Conservation (phyloP, 2,329 filamentous ascomycete genomes). For the Colletotrichum magnum region DNA sequence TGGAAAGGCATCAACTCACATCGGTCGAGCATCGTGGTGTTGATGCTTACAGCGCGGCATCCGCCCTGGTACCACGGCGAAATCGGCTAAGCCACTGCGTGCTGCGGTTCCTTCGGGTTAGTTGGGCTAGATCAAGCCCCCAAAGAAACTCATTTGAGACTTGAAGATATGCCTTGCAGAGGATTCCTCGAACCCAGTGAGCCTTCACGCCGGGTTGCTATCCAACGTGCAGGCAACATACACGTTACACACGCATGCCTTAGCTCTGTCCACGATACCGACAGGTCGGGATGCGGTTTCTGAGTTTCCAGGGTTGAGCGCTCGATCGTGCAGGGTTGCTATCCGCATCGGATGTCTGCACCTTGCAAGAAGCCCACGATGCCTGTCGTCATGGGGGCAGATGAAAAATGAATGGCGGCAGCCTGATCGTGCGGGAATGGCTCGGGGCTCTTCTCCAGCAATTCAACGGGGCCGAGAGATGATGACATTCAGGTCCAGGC, state of each 20-base stretch:
- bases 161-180: neutral
- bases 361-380: neutral
- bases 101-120: neutral
- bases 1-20: neutral
- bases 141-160: neutral
- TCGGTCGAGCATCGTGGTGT: neutral
- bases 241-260: too few species aligned
- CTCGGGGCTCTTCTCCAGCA: neutral
- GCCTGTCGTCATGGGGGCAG: neutral
- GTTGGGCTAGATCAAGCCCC: neutral
- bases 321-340: neutral
- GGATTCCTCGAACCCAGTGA: conserved; percentile 7
- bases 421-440: neutral
- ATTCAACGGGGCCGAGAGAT: neutral
- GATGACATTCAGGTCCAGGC: conserved; percentile 5
- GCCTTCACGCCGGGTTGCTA: neutral
- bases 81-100: conserved; percentile 5
- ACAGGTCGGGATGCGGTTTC: neutral
- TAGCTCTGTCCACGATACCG: neutral
- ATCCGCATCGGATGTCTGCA: neutral
- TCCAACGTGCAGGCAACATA: neutral
- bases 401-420: neutral
- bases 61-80: too few species aligned
- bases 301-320: conserved; percentile 1
- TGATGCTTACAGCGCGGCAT: too few species aligned